phyloP scores from a whole-genome alignment of 2,329 filamentous ascomycete genomes.

The Amauroascus niger region DNA sequence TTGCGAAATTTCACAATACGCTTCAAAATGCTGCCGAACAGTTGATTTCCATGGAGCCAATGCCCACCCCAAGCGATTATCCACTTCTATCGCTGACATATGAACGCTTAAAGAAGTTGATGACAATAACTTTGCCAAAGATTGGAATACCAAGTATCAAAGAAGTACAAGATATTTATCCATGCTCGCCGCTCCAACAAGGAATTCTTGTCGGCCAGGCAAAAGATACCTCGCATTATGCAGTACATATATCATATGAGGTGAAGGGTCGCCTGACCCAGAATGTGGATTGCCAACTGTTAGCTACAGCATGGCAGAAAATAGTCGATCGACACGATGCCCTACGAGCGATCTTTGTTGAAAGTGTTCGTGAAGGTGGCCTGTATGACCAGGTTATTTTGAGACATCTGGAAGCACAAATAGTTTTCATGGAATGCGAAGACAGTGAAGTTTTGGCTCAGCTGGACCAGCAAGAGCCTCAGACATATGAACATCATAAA shows the following conservation, averaged over 20 bases:
- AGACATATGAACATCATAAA: conserved; percentile 5
- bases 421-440: conserved; percentile 18
- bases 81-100: neutral
- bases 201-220: conserved; percentile 23
- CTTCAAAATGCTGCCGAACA: neutral
- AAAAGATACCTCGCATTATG: conserved; percentile 28
- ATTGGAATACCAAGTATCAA: conserved; percentile 12
- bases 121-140: neutral
- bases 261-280: conserved; percentile 17
- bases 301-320: conserved; percentile 26
- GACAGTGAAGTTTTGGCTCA: conserved; percentile 21
- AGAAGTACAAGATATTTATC: conserved; percentile 26
- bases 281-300: conserved; percentile 21
- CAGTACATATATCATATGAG: conserved; percentile 31
- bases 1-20: neutral
- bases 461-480: conserved; percentile 20
- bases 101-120: neutral
- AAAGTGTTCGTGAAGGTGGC: conserved; percentile 25
- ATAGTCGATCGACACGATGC: conserved; percentile 28
- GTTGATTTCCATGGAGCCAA: neutral
- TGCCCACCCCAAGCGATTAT: conserved; percentile 1
- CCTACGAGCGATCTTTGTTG: conserved; percentile 31
- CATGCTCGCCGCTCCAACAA: conserved; percentile 31
- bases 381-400: conserved; percentile 30
- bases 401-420: conserved; percentile 17